Percentiles rank a stretch among this genome's conserved stretches.
phyloP scores from a whole-genome alignment of 768 basidiomycete species.

The Boletus patriciae region DNA sequence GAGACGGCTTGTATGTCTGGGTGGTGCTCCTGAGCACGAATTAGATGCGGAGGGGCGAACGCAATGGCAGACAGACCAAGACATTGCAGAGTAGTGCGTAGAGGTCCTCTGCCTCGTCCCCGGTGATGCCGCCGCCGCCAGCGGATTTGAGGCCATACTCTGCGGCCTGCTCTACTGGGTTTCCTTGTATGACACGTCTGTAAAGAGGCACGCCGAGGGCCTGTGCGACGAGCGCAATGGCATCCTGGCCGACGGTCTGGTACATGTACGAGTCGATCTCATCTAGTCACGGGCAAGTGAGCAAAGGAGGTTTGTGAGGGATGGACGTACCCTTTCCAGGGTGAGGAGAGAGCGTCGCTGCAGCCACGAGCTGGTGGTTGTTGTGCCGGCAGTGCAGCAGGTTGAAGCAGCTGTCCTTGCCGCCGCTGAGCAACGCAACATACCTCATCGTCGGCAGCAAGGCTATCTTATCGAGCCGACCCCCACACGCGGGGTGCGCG shows the following conservation, averaged over 20 bases:
- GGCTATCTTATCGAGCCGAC: constrained; percentile 23
- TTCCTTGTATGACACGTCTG: constrained; percentile 76
- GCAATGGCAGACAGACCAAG: constrained; percentile 54
- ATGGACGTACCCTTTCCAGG: constrained; percentile 70
- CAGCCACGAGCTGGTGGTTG: constrained; percentile 83
- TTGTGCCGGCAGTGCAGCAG: constrained; percentile 84
- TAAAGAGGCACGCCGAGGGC: constrained; percentile 88
- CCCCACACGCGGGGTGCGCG: constrained; percentile 17
- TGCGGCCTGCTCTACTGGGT: constrained; percentile 72
- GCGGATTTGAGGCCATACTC: constrained; percentile 79
- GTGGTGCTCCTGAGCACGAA: constrained; percentile 54
- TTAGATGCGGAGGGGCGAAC: neutral
- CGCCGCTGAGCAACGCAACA: constrained; percentile 92
- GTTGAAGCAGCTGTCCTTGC: constrained; percentile 98
- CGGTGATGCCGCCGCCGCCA: constrained; percentile 53
- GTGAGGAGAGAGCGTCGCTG: constrained; percentile 84
- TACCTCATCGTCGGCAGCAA: constrained; percentile 66
- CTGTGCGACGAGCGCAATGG: constrained; percentile 79
- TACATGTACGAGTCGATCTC: constrained; percentile 98
- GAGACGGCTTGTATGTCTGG: constrained; percentile 86
- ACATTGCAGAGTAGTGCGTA: constrained; percentile 68
- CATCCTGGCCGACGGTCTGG: constrained; percentile 98
- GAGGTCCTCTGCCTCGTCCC: constrained; percentile 97
- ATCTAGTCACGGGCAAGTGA: constrained; percentile 51
- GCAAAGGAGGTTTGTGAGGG: neutral